These are phyloP conservation scores for Suillus placidus DNA, from an alignment of 768 basidiomycete species.

Conservation along the genomic window DNA sequence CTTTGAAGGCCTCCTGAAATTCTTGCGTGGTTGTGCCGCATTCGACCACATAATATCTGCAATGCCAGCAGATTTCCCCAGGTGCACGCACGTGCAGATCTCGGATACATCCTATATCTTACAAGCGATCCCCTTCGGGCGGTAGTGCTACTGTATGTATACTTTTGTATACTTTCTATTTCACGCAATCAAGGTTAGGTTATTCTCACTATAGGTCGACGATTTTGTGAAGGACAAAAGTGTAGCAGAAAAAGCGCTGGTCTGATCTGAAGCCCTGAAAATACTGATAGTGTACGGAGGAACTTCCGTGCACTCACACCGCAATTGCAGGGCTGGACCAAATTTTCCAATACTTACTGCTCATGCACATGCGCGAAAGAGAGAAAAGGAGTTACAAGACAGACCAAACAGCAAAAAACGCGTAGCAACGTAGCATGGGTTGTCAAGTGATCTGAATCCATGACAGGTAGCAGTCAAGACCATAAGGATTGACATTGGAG, in stretches of 20 bases:
- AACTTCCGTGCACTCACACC: neutral
- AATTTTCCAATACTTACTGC: neutral
- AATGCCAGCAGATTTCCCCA: neutral
- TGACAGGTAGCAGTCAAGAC: slow-evolving; percentile 10
- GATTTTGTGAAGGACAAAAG: neutral
- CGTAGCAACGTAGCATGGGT: no score
- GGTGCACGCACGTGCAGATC: neutral
- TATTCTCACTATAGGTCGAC: neutral
- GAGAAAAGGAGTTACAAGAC: neutral
- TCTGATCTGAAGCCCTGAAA: neutral
- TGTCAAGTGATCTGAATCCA: neutral
- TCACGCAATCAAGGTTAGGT: neutral
- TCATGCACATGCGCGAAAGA: neutral
- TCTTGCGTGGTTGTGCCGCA: no score
- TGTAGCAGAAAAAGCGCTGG: neutral
- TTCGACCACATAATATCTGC: no score
- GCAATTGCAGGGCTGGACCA: neutral
- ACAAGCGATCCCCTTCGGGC: neutral
- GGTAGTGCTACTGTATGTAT: neutral
- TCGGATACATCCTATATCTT: neutral
- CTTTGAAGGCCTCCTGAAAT: no score
- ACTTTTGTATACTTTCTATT: neutral
- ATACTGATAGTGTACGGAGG: neutral
- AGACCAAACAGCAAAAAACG: no score
- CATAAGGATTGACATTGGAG: slow-evolving; percentile 2